Evolutionary conservation across 2,329 filamentous ascomycete species (phyloP).

Genomic region (Calonectria leucothoes): DNA sequence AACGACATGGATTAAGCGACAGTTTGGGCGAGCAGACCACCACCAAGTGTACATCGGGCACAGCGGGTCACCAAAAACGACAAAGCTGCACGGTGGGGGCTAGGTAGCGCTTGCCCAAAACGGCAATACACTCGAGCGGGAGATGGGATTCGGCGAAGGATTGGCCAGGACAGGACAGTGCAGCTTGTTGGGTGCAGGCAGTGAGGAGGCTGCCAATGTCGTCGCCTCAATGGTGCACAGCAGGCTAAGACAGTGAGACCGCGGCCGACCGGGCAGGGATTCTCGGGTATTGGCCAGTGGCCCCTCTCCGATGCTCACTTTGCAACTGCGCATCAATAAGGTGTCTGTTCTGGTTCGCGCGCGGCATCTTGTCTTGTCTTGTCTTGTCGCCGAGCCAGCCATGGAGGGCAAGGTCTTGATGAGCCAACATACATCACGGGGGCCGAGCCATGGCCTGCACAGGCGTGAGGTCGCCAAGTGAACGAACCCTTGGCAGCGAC

Average conservation of each 20-base stretch:
- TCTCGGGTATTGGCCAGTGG: conserved; percentile 7
- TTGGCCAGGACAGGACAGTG: conserved; percentile 15
- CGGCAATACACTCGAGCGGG: conserved; percentile 24
- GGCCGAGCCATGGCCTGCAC: conserved; percentile 16
- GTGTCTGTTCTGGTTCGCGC: background rate
- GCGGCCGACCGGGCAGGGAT: conserved; percentile 11
- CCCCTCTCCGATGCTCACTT: conserved; percentile 3
- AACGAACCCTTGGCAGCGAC: background rate
- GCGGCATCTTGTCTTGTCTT: background rate
- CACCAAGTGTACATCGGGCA: conserved; percentile 29
- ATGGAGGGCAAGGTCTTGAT: background rate
- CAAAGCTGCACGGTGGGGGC: conserved; percentile 27
- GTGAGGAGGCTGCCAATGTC: conserved; percentile 10
- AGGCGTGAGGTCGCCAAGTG: conserved; percentile 16
- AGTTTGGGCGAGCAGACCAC: conserved; percentile 29
- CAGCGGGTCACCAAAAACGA: conserved; percentile 41
- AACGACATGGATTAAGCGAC: conserved; percentile 42
- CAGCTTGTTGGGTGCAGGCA: conserved; percentile 1
- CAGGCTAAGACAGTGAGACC: conserved; percentile 6
- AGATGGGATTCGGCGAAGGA: conserved; percentile 27
- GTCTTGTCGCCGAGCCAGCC: background rate
- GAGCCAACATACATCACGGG: background rate
- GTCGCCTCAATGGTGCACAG: conserved; percentile 19
- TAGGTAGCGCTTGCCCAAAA: conserved; percentile 33
- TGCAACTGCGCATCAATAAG: background rate